Percentiles rank a stretch among this genome's conserved stretches.
Evolutionary conservation across 306 rosid species (phyloP).

Genomic region (Castanea crenata): DNA sequence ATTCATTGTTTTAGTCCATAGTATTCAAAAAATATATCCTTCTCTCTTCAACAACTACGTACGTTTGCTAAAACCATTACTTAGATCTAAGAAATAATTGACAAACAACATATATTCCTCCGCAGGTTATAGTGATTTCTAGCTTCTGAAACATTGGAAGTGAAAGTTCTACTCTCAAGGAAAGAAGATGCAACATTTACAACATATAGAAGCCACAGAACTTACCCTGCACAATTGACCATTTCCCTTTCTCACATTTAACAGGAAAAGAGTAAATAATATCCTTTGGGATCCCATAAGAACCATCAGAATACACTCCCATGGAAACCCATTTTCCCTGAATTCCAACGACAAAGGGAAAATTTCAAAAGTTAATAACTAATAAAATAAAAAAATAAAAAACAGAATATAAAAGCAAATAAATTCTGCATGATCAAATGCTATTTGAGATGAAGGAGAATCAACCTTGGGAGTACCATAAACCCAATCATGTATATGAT

Average conservation of each 20-base stretch:
- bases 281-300: constrained; percentile 69
- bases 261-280: constrained; percentile 93
- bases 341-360: not conserved
- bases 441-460: too few relatives aligned
- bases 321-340: constrained; percentile 86
- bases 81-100: not conserved
- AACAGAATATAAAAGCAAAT: too few relatives aligned
- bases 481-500: too few relatives aligned
- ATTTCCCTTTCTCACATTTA: constrained; percentile 81
- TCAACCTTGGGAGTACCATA: too few relatives aligned
- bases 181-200: not conserved
- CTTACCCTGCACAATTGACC: constrained; percentile 83
- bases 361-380: too few relatives aligned
- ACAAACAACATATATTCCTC: not conserved
- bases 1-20: too few relatives aligned
- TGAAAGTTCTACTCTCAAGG: not conserved
- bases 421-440: too few relatives aligned
- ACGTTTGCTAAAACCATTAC: not conserved
- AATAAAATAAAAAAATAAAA: too few relatives aligned
- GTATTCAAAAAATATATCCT: too few relatives aligned
- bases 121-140: not conserved
- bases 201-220: not conserved
- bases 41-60: too few relatives aligned
- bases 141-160: not conserved
- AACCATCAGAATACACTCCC: constrained; percentile 96